These are phyloP conservation scores for Ogataea populi-albae DNA, from an alignment of 805 yeast genomes.

Conservation along the genomic window DNA sequence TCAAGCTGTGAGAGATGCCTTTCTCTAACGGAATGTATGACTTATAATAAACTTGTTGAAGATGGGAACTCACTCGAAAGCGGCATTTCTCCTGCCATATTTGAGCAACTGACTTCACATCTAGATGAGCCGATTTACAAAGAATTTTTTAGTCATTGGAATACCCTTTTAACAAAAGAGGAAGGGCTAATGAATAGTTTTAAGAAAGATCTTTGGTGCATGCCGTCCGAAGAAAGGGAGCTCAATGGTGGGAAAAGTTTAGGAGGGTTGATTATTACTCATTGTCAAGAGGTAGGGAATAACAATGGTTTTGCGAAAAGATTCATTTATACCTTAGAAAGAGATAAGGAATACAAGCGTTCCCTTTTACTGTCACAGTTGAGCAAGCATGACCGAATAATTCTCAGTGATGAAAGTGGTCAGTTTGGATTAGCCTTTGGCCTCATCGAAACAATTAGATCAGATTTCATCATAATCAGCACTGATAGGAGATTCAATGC, in stretches of 20 bases:
- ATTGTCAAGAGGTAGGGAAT: conserved; percentile 24
- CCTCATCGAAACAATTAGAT: conserved; percentile 42
- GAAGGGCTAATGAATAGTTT: conserved; percentile 53
- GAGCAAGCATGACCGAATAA: conserved; percentile 55
- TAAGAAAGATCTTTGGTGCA: conserved; percentile 68
- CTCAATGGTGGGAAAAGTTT: conserved; percentile 54
- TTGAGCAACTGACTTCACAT: conserved; percentile 49
- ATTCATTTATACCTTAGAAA: conserved; percentile 49
- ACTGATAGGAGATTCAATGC: conserved; percentile 53
- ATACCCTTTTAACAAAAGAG: conserved; percentile 67
- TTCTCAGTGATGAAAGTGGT: conserved; percentile 78
- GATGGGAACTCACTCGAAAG: conserved; percentile 52
- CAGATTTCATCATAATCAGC: conserved; percentile 43
- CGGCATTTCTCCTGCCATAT: conserved; percentile 50
- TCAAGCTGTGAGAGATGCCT: conserved; percentile 63
- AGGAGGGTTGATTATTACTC: conserved; percentile 45
- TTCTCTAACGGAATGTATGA: conserved; percentile 59
- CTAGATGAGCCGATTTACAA: conserved; percentile 40
- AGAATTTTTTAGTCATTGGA: conserved; percentile 71
- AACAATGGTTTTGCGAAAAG: conserved; percentile 15
- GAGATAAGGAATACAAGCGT: conserved; percentile 24
- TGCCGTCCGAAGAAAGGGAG: conserved; percentile 59
- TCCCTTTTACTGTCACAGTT: conserved; percentile 46
- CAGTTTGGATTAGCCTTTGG: conserved; percentile 75
- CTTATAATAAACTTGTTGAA: conserved; percentile 56